Evolutionary conservation across 2,329 filamentous ascomycete species (phyloP), one percentile per base, ranked within the genome.

Genomic region (Nothomitra cinnamomea): DNA sequence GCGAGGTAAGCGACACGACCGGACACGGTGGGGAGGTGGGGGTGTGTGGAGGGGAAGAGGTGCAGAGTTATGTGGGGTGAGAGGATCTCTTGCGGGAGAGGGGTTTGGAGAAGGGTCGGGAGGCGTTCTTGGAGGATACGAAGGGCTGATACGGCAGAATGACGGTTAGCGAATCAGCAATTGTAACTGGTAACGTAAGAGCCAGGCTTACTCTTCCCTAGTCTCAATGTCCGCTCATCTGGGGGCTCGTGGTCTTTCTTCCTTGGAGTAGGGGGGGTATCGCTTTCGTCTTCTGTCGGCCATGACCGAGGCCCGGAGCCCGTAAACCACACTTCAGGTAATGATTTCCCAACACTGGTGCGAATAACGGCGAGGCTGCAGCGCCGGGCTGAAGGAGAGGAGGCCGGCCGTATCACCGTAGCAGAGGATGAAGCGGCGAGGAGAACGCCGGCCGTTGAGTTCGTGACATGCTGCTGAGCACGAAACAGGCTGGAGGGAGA

Each of bases 1-100:
- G 92, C 90, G 36, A 85, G 85, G 66, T 98, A 98, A 49, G 87
- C 84, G 36, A 95, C 84, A 48, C 85, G 80, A 52, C 92, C 92
- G 25, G 86, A 87, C 41, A 96, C 92, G n/a, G 81, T 85, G 35
- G 92, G 92, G 2, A 98, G 85, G 65, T 90, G 84, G 2, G 85
- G 87, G 62, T 94, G 86, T 0, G 86, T 92, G 25, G 80, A 82
- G 19, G 79, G 79, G 59, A 83, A 83, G 12, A 82, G 71, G 60
- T 81, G 77, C 19, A 83, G 72, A 24, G 71, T 75, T 52, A 82
- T 77, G 56, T 72, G 74, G 1, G 79, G 79, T 1, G 78, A 79
- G 48, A 83, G 72, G 19, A 82, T 78, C 24, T 80, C 74, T 48
- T 74, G 73, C 3, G 79, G 79, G 4, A 82, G 69, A 1, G 79